A percentile compares a stretch with the other conserved stretches of the same genome.
Conservation (phyloP, 129 eudicot genomes). For the carrot (Daucus carota) region DH1_v3.0 NC_030384.2:24521001-24521500, state of each 20-base stretch:
- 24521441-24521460: not conserved
- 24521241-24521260: not conserved
- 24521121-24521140: constrained; percentile 17
- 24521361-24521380: not conserved
- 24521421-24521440: not conserved
- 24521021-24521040: constrained; percentile 74
- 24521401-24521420: constrained; percentile 7
- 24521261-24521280: not conserved
- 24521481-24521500: not conserved
- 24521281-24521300: not conserved
- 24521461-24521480: constrained; percentile 2
- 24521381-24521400: not conserved
- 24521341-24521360: not conserved
- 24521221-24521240: not conserved
- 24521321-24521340: constrained; percentile 5
- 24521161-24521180: not conserved
- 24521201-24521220: not conserved
- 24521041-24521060: constrained; percentile 29
- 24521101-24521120: not conserved
- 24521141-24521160: constrained; percentile 2
- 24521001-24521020: constrained; percentile 50
- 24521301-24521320: not conserved
- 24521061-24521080: constrained; percentile 8
- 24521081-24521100: not conserved
- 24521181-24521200: not conserved